Evolutionary conservation across 352 stramenopile genomes (phyloP).

Genomic region (Globisporangium camurandrum): DNA sequence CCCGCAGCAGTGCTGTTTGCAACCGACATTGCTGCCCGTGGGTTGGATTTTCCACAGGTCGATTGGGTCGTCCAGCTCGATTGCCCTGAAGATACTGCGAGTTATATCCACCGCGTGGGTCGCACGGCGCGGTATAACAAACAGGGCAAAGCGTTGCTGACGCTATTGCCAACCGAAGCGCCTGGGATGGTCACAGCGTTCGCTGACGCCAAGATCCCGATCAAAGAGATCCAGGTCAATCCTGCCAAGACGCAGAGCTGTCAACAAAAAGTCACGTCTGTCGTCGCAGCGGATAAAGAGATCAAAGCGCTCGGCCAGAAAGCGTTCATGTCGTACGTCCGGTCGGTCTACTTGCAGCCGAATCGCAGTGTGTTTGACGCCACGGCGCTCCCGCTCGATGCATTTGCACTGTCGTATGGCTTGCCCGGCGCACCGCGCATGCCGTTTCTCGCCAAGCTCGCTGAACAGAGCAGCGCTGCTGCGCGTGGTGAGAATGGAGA

Average conservation of each 20-base stretch:
- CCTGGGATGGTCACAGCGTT: slow-evolving; percentile 83
- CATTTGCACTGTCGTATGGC: slow-evolving; percentile 91
- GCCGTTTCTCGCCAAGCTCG: slow-evolving; percentile 88
- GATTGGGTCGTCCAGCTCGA: slow-evolving; percentile 99
- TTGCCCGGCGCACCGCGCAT: slow-evolving; percentile 90
- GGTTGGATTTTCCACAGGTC: slow-evolving; percentile 97
- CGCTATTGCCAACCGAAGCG: slow-evolving; percentile 89
- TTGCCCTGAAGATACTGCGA: slow-evolving; percentile 94
- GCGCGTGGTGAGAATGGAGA: background rate
- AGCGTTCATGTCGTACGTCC: slow-evolving; percentile 97
- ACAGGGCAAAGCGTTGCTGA: slow-evolving; percentile 90
- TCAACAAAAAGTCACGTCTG: slow-evolving; percentile 86
- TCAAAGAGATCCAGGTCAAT: slow-evolving; percentile 97
- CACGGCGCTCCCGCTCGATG: slow-evolving; percentile 85
- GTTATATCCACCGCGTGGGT: slow-evolving; percentile 98
- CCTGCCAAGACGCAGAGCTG: slow-evolving; percentile 93
- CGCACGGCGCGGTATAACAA: slow-evolving; percentile 94
- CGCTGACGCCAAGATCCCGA: slow-evolving; percentile 89
- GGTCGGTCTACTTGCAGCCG: slow-evolving; percentile 94
- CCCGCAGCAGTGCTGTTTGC: slow-evolving; percentile 93
- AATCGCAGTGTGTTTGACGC: slow-evolving; percentile 94
- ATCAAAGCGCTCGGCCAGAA: slow-evolving; percentile 95
- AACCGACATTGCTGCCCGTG: slow-evolving; percentile 97
- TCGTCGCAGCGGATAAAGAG: slow-evolving; percentile 91
- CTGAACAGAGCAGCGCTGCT: slow-evolving; percentile 15